Evolutionary conservation across 176 grass and related monocot genomes (phyloP).

Genomic region (Areca catechu): DNA sequence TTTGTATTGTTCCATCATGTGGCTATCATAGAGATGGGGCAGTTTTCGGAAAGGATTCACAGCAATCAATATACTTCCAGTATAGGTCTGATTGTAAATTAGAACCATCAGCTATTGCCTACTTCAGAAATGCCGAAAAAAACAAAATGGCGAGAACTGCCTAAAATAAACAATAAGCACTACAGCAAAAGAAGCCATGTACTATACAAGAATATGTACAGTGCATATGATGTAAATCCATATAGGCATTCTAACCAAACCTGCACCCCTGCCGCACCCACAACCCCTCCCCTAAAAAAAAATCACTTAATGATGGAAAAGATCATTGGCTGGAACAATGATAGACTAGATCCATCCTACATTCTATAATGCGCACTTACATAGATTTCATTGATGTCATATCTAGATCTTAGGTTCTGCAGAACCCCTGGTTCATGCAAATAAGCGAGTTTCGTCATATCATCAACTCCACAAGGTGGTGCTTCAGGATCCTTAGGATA

Average conservation of each 20-base stretch:
- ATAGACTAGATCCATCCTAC: no score
- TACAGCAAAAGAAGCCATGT: no score
- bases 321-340: no score
- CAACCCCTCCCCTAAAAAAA: not conserved
- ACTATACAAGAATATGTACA: no score
- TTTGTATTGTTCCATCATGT: slow-evolving; percentile 99
- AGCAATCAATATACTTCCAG: slow-evolving; percentile 94
- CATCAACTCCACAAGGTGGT: slow-evolving; percentile 80
- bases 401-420: slow-evolving; percentile 83
- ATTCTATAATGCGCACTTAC: slow-evolving; percentile 30
- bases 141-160: no score
- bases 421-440: slow-evolving; percentile 95
- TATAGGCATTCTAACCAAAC: no score
- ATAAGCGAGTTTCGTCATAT: slow-evolving; percentile 98
- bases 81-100: slow-evolving; percentile 58
- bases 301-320: not conserved
- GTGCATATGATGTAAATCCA: not conserved
- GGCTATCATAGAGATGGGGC: slow-evolving; percentile 87
- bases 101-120: no score
- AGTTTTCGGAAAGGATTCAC: slow-evolving; percentile 96
- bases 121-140: no score
- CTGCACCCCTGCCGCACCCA: no score
- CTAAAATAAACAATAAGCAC: no score
- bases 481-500: slow-evolving; percentile 81
- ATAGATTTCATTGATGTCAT: slow-evolving; percentile 96